Base-by-base conservation (phyloP, 164 flowering plant genomes). In the Macadamia integrifolia region DNA sequence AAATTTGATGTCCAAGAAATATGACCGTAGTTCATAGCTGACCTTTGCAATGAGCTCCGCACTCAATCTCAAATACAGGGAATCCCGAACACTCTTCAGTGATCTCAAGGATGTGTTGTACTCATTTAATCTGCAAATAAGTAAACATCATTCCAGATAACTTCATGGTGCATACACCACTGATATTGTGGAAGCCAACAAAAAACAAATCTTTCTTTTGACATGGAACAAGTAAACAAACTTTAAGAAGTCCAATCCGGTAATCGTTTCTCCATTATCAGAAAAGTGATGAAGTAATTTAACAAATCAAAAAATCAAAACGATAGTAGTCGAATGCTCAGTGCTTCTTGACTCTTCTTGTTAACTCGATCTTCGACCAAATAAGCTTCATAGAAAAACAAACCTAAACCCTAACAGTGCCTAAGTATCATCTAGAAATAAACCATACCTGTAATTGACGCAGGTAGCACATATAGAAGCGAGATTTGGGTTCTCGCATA, bases 41-140 rank as follows among this genome's bases (percentile, higher is more conserved):
- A 95, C 99, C 99, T 91, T 92, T 15, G 86, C 85, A 11, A 82
- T 83, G 17, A 95, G 92, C 64, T 80, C 80, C 44, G 82, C 86
- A 59, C 79, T 87, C 78, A 95, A 76, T 73, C 79, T 83, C 28
- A 73, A 68, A 73, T 84, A 86, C 66, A 86, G 72, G 4, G 74
- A 63, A 73, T 90, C 94, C 28, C 94, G 90, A 48, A 78, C 82
- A 70, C 69, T 79, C 82, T 82, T 88, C 74, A 85, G 64, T 30
- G 86, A 75, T 70, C 82, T 91, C 82, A 92, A 69, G 28, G 75
- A 73, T 28, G 68, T 53, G 44, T 74, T 74, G 67, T 88, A 87
- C 60, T 90, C 92, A 79, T 80, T 86, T 71, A 91, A 80, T 75
- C 98, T 93, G 87, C 82, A 61, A 63, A 48, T 18, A 64, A 7